phyloP scores from a whole-genome alignment of 129 eudicot species.

The Scalesia atractyloides region DNA sequence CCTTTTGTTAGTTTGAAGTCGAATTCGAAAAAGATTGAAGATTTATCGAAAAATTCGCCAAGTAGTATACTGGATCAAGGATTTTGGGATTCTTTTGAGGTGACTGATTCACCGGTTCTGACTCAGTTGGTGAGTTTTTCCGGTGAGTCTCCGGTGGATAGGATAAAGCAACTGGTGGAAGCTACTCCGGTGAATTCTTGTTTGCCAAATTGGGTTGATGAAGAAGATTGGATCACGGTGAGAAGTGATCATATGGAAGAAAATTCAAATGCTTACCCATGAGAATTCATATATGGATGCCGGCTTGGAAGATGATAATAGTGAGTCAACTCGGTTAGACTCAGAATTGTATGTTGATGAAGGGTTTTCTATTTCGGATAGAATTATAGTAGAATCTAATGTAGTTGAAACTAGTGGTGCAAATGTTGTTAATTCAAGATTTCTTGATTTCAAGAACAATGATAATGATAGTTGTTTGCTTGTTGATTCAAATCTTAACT shows the following conservation, averaged over 20 bases:
- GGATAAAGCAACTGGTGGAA: constrained; percentile 51
- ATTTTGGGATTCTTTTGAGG: constrained; percentile 59
- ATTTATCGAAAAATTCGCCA: constrained; percentile 48
- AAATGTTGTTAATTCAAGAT: constrained; percentile 24
- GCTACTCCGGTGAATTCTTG: not conserved
- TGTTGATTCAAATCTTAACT: constrained; percentile 8
- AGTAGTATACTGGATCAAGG: constrained; percentile 59
- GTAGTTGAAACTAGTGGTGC: constrained; percentile 23
- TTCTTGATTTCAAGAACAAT: constrained; percentile 18
- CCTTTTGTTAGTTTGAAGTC: constrained; percentile 38
- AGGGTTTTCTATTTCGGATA: constrained; percentile 24
- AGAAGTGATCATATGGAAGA: constrained; percentile 40
- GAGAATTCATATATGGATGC: not conserved
- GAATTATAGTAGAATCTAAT: not conserved
- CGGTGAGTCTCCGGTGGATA: constrained; percentile 34
- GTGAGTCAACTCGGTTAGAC: constrained; percentile 21
- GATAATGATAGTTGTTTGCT: constrained; percentile 16
- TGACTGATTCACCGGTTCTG: constrained; percentile 16
- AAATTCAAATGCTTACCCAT: not conserved
- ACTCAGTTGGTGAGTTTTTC: constrained; percentile 13
- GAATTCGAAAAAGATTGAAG: constrained; percentile 13
- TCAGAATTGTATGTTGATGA: constrained; percentile 12
- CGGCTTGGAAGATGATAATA: constrained; percentile 21
- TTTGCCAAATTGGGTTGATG: constrained; percentile 48
- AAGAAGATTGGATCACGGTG: constrained; percentile 62